Conservation (phyloP, 2,329 filamentous ascomycete species). For the Westerdykella aurantiaca region DNA sequence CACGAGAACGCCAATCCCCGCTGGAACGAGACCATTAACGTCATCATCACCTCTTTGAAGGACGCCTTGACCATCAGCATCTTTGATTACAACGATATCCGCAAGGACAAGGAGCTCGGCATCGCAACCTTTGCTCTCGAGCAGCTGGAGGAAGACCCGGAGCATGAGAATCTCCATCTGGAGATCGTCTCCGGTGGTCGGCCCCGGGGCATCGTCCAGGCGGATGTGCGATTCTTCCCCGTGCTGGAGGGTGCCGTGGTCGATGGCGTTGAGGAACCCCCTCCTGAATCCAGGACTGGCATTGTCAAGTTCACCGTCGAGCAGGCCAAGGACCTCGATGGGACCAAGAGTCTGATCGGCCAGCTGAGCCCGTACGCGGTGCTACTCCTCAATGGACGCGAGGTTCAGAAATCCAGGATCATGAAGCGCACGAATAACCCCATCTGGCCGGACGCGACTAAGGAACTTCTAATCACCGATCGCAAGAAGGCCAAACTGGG, state of each 20-base stretch:
- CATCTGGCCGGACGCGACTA: slow-evolving; percentile 87
- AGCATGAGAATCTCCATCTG: slow-evolving; percentile 77
- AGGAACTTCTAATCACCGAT: slow-evolving; percentile 93
- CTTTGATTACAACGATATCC: slow-evolving; percentile 90
- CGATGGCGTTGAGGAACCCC: slow-evolving; percentile 72
- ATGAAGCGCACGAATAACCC: slow-evolving; percentile 97
- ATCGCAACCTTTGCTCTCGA: slow-evolving; percentile 81
- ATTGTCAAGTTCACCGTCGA: slow-evolving; percentile 91
- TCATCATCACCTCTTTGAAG: slow-evolving; percentile 86
- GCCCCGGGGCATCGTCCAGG: slow-evolving; percentile 69
- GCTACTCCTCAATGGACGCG: slow-evolving; percentile 84
- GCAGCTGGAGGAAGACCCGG: slow-evolving; percentile 66
- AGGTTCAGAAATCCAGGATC: slow-evolving; percentile 82
- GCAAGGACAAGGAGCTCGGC: slow-evolving; percentile 94
- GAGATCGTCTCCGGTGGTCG: slow-evolving; percentile 83
- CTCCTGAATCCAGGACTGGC: slow-evolving; percentile 86
- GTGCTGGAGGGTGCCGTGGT: slow-evolving; percentile 67
- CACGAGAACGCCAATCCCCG: slow-evolving; percentile 78
- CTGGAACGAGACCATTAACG: slow-evolving; percentile 96
- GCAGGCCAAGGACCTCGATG: slow-evolving; percentile 93
- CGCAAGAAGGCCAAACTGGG: slow-evolving; percentile 85
- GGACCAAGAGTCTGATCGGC: slow-evolving; percentile 84
- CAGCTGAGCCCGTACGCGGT: slow-evolving; percentile 85
- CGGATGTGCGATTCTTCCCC: slow-evolving; percentile 91
- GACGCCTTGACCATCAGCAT: slow-evolving; percentile 80